Percentiles rank a stretch among this genome's conserved stretches.
Evolutionary conservation across 768 basidiomycete genomes (phyloP).

Genomic region (Russula sp.): DNA sequence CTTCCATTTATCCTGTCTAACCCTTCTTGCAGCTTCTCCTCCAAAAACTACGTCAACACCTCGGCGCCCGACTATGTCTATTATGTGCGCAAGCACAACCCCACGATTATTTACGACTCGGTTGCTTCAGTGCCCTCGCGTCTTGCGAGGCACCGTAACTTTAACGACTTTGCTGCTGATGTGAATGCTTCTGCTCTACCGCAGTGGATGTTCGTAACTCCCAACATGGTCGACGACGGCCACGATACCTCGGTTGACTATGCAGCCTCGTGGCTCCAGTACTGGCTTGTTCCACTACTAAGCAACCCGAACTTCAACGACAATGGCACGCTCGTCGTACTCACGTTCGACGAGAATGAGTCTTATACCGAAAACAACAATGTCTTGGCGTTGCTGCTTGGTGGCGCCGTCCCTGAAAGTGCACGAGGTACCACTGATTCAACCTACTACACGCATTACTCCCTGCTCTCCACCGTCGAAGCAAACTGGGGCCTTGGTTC

Average conservation of each 20-base stretch:
- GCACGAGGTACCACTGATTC: constrained; percentile 47
- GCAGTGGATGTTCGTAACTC: constrained; percentile 62
- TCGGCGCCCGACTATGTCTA: constrained; percentile 43
- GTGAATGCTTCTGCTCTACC: constrained; percentile 48
- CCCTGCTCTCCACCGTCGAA: constrained; percentile 52
- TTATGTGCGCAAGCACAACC: constrained; percentile 59
- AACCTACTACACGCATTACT: constrained; percentile 63
- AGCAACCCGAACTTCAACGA: constrained; percentile 52
- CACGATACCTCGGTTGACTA: constrained; percentile 59
- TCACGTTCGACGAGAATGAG: constrained; percentile 63
- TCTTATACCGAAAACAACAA: constrained; percentile 45
- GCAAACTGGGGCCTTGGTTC: constrained; percentile 61
- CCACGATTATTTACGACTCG: constrained; percentile 51
- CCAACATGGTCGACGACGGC: constrained; percentile 56
- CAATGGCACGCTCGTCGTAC: constrained; percentile 51
- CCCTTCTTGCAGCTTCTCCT: constrained; percentile 36
- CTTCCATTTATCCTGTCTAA: neutral
- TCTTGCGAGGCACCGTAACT: constrained; percentile 50
- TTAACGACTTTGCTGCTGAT: constrained; percentile 60
- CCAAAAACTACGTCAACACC: constrained; percentile 41
- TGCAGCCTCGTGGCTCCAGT: constrained; percentile 45
- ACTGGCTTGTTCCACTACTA: constrained; percentile 53
- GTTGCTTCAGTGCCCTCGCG: constrained; percentile 45
- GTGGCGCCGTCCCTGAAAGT: constrained; percentile 44
- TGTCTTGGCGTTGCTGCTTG: constrained; percentile 46